Evolutionary conservation across 768 basidiomycete genomes (phyloP).

Genomic region (Phlebiopsis gigantea): DNA sequence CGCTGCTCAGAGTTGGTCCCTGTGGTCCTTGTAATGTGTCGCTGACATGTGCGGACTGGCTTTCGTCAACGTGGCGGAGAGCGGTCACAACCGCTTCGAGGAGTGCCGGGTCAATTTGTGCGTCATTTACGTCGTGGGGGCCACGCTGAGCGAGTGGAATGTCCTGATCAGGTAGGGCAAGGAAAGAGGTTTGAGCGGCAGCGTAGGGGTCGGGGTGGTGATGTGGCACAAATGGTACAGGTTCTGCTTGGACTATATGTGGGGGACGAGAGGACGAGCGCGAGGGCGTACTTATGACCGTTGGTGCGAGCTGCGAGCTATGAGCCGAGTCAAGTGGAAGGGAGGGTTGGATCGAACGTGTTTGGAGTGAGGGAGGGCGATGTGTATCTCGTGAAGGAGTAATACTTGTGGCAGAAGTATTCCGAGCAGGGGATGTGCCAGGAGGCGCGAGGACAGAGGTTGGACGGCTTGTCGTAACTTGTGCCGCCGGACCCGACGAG

Average conservation of each 20-base stretch:
- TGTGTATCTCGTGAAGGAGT: background rate
- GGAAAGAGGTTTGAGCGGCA: background rate
- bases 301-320: background rate
- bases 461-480: background rate
- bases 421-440: background rate
- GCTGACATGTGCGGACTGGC: background rate
- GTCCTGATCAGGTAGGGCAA: background rate
- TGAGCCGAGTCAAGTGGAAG: no score
- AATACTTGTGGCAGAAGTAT: background rate
- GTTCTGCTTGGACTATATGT: background rate
- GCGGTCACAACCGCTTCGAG: conserved; percentile 14
- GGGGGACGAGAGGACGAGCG: background rate
- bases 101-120: conserved; percentile 16
- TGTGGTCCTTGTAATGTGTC: background rate
- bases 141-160: background rate
- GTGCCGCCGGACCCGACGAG: background rate
- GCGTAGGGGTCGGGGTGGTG: background rate
- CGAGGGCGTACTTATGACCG: background rate
- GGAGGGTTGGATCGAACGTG: no score
- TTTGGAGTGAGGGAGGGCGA: conserved; percentile 3
- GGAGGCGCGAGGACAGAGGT: background rate
- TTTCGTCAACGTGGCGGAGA: conserved; percentile 6
- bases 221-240: background rate
- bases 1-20: background rate
- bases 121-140: conserved; percentile 6